Evolutionary conservation across 2,329 filamentous ascomycete genomes (phyloP).

Genomic region (Teratosphaeria zuluensis): DNA sequence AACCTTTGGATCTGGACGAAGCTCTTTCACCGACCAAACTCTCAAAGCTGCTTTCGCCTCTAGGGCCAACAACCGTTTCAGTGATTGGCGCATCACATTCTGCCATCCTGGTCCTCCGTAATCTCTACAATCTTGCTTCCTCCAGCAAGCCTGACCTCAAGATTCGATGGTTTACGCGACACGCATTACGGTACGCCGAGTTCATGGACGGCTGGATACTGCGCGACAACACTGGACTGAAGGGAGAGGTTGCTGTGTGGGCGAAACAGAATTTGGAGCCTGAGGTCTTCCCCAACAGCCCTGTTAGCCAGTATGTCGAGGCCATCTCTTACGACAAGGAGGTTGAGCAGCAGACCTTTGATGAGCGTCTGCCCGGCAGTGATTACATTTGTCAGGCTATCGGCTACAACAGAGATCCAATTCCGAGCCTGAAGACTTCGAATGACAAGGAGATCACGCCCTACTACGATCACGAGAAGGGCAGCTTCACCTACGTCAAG

Average conservation of each 20-base stretch:
- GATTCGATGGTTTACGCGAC: conserved; percentile 54
- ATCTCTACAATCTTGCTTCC: conserved; percentile 46
- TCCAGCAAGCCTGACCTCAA: conserved; percentile 44
- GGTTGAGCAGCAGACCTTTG: conserved; percentile 39
- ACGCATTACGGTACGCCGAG: conserved; percentile 51
- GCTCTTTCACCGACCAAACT: conserved; percentile 47
- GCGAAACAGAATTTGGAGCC: conserved; percentile 51
- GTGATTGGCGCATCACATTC: conserved; percentile 56
- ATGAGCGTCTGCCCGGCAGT: conserved; percentile 39
- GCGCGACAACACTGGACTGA: conserved; percentile 56
- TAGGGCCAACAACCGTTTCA: conserved; percentile 37
- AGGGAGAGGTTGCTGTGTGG: conserved; percentile 51
- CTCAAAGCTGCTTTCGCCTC: conserved; percentile 29
- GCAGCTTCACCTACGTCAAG: conserved; percentile 23
- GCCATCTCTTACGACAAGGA: conserved; percentile 35
- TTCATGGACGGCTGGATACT: conserved; percentile 55
- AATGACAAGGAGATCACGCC: conserved; percentile 19
- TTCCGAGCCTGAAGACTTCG: conserved; percentile 38
- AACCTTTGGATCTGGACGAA: conserved; percentile 44
- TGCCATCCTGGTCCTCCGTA: conserved; percentile 53
- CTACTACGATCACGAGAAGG: conserved; percentile 37
- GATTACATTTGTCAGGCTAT: conserved; percentile 50
- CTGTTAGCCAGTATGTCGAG: conserved; percentile 35
- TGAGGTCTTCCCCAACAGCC: conserved; percentile 34
- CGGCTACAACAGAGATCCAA: conserved; percentile 43